phyloP scores from a whole-genome alignment of 768 basidiomycete species.

The Leccinum incarnatum region DNA sequence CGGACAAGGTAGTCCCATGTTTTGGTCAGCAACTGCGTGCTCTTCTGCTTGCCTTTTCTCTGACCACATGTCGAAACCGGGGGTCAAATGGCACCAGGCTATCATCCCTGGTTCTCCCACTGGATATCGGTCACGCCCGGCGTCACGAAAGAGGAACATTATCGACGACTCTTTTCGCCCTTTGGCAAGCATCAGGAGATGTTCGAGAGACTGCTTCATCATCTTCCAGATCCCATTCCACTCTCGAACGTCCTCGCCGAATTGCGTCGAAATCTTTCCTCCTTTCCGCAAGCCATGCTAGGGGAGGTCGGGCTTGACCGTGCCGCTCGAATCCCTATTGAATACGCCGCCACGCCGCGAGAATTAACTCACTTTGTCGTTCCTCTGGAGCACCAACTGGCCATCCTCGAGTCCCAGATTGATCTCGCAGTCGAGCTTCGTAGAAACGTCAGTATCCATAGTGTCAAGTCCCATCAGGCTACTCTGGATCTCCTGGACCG shows the following conservation, averaged over 20 bases:
- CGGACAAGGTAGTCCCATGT: constrained; percentile 75
- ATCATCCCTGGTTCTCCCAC: constrained; percentile 94
- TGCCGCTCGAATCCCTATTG: constrained; percentile 66
- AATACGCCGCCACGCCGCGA: constrained; percentile 47
- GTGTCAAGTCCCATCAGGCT: constrained; percentile 71
- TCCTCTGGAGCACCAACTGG: constrained; percentile 76
- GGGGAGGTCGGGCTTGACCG: constrained; percentile 95
- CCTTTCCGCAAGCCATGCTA: constrained; percentile 72
- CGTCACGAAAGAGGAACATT: constrained; percentile 69
- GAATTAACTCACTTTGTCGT: constrained; percentile 74
- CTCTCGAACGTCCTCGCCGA: constrained; percentile 57
- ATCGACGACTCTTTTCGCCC: constrained; percentile 63
- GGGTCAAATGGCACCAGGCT: constrained; percentile 47
- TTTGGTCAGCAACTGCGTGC: constrained; percentile 62
- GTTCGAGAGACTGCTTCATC: constrained; percentile 57
- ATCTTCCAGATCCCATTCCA: constrained; percentile 70
- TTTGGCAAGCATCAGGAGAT: constrained; percentile 32
- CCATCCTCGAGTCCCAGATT: constrained; percentile 79
- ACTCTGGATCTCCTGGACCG: constrained; percentile 64
- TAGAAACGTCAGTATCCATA: constrained; percentile 84
- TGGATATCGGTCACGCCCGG: constrained; percentile 52
- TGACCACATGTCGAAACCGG: constrained; percentile 3
- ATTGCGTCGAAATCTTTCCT: constrained; percentile 56
- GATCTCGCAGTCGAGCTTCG: constrained; percentile 77
- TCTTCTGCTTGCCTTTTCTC: constrained; percentile 10